Percentiles rank a stretch among this genome's conserved stretches.
phyloP scores from a whole-genome alignment of 2,329 filamentous ascomycete genomes.

The Exophiala aquamarina region DNA sequence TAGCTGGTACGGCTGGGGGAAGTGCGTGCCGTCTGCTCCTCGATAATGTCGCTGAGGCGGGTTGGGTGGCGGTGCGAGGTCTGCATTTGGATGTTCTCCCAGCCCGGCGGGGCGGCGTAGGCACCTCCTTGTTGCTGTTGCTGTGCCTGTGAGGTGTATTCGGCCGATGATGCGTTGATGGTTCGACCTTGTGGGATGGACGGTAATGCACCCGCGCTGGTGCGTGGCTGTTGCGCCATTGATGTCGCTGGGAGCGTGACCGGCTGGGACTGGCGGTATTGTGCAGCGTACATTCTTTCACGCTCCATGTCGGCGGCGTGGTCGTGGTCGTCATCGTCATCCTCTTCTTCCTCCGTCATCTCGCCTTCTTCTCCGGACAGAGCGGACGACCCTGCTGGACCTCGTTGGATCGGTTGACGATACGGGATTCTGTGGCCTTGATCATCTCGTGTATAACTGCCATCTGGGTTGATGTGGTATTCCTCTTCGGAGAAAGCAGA shows the following conservation, averaged over 20 bases:
- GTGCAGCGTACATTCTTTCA: slow-evolving; percentile 35
- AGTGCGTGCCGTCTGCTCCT: slow-evolving; percentile 66
- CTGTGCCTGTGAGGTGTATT: slow-evolving; percentile 49
- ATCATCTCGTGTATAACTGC: slow-evolving; percentile 61
- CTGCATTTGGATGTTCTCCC: slow-evolving; percentile 65
- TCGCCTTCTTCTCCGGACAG: slow-evolving; percentile 16
- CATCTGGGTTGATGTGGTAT: slow-evolving; percentile 64
- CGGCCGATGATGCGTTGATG: slow-evolving; percentile 36
- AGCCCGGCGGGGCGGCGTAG: slow-evolving; percentile 65
- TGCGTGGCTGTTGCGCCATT: slow-evolving; percentile 29
- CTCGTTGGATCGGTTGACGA: slow-evolving; percentile 42
- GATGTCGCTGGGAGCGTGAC: slow-evolving; percentile 39
- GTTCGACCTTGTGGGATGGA: slow-evolving; percentile 20
- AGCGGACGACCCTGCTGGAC: slow-evolving; percentile 1
- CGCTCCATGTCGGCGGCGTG: slow-evolving; percentile 48
- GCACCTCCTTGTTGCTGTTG: slow-evolving; percentile 53
- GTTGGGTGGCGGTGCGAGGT: slow-evolving; percentile 81
- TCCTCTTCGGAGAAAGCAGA: slow-evolving; percentile 68
- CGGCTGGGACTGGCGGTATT: slow-evolving; percentile 34
- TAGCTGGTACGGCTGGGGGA: slow-evolving; percentile 66
- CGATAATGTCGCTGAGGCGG: slow-evolving; percentile 80
- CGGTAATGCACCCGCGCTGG: slow-evolving; percentile 11
- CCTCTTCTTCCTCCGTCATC: slow-evolving; percentile 33
- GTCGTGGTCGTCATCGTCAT: slow-evolving; percentile 57
- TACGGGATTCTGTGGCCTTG: slow-evolving; percentile 61